These are phyloP conservation scores for Veloporphyrellus conicus DNA, from an alignment of 1,284 basidiomycete genomes.

Conservation along the genomic window DNA sequence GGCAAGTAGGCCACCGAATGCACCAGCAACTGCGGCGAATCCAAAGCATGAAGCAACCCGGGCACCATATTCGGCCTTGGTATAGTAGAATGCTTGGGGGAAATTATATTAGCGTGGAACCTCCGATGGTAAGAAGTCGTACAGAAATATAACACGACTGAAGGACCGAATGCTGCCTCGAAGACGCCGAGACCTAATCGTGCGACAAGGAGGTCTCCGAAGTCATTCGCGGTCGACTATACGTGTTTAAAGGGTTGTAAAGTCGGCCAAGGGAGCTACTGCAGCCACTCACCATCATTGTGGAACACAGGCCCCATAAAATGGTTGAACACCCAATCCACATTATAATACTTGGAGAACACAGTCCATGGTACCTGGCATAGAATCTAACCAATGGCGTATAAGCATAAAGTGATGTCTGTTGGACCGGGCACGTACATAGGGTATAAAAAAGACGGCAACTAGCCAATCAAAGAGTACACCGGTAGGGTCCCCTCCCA, in stretches of 20 bases:
- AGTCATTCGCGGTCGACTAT: slow-evolving; percentile 59
- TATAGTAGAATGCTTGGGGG: slow-evolving; percentile 73
- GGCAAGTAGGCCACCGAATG: slow-evolving; percentile 74
- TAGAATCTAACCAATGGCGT: slow-evolving; percentile 55
- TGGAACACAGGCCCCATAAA: slow-evolving; percentile 69
- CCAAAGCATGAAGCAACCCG: slow-evolving; percentile 78
- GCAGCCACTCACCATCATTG: slow-evolving; percentile 50
- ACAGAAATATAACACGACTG: slow-evolving; percentile 74
- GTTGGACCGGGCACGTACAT: no score
- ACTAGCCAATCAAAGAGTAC: slow-evolving; percentile 66
- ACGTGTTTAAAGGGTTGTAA: neutral
- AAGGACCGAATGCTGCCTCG: slow-evolving; percentile 71
- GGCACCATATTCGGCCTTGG: slow-evolving; percentile 64
- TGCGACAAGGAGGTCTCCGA: slow-evolving; percentile 52
- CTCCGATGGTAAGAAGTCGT: no score
- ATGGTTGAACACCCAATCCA: slow-evolving; percentile 64
- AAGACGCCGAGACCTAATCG: slow-evolving; percentile 65
- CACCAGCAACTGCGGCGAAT: slow-evolving; percentile 74
- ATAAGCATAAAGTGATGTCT: no score
- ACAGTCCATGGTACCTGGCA: slow-evolving; percentile 67
- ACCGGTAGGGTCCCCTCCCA: slow-evolving; percentile 64
- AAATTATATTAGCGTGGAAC: no score
- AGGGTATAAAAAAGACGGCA: slow-evolving; percentile 72
- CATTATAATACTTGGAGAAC: slow-evolving; percentile 57
- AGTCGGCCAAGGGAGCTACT: neutral